Evolutionary conservation across 768 basidiomycete genomes (phyloP).

Genomic region (Wakefieldia striispora): DNA sequence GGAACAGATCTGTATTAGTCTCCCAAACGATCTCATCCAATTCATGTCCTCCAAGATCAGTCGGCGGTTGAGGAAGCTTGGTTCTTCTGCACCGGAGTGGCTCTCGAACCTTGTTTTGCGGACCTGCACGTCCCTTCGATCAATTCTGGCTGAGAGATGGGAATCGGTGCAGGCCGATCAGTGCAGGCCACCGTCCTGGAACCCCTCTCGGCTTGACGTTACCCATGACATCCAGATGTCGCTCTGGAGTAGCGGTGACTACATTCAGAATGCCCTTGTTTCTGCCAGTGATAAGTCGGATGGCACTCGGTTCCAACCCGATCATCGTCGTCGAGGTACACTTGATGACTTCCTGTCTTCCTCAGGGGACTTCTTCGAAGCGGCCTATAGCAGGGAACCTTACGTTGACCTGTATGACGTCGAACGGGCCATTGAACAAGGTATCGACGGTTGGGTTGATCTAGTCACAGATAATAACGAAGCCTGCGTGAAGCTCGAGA

Average conservation of each 20-base stretch:
- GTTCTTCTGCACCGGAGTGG: slow-evolving; percentile 23
- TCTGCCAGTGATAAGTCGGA: slow-evolving; percentile 4
- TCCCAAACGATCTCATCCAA: slow-evolving; percentile 28
- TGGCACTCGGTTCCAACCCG: background rate
- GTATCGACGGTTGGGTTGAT: slow-evolving; percentile 35
- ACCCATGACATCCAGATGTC: slow-evolving; percentile 33
- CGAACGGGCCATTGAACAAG: slow-evolving; percentile 31
- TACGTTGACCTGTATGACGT: slow-evolving; percentile 35
- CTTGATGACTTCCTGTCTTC: slow-evolving; percentile 18
- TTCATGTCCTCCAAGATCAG: slow-evolving; percentile 28
- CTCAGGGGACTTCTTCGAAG: slow-evolving; percentile 13
- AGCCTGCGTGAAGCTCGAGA: slow-evolving; percentile 28
- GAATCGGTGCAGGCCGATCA: slow-evolving; percentile 24
- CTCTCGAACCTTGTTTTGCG: slow-evolving; percentile 38
- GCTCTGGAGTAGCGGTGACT: slow-evolving; percentile 27
- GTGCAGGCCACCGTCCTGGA: slow-evolving; percentile 27
- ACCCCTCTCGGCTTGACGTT: slow-evolving; percentile 27
- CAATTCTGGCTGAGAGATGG: slow-evolving; percentile 35
- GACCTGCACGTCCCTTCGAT: slow-evolving; percentile 23
- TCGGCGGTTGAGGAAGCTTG: slow-evolving; percentile 28
- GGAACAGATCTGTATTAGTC: slow-evolving; percentile 10
- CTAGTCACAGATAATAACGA: slow-evolving; percentile 15
- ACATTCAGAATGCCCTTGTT: slow-evolving; percentile 24
- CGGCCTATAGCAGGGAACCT: slow-evolving; percentile 7
- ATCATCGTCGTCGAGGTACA: slow-evolving; percentile 6